Conservation (phyloP, 148 eudicot species). For the Polygonum aviculare region DNA sequence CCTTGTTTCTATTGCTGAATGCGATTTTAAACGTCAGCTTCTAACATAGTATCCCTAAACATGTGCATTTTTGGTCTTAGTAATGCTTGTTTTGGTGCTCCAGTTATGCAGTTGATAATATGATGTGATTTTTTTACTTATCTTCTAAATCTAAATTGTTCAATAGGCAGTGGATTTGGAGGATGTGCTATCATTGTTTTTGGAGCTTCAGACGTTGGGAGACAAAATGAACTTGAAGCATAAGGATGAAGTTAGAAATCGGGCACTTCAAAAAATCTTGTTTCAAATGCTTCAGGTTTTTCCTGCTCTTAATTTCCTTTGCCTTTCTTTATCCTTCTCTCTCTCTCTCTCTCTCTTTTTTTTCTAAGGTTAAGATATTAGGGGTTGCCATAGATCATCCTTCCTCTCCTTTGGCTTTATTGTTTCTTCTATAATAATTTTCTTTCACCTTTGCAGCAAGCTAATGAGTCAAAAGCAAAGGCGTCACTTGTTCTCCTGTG, state of each 20-base stretch:
- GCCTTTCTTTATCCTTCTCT: not conserved
- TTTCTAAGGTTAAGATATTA: no score
- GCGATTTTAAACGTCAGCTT: not conserved
- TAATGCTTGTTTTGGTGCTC: not conserved
- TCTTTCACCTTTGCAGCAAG: constrained; percentile 37
- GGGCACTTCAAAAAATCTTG: no score
- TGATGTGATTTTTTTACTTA: not conserved
- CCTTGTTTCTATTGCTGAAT: not conserved
- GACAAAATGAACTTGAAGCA: constrained; percentile 92
- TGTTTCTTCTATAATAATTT: not conserved
- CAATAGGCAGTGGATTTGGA: constrained; percentile 14
- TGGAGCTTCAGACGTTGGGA: constrained; percentile 93
- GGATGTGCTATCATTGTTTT: constrained; percentile 67
- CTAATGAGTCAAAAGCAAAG: constrained; percentile 82
- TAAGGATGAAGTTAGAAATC: no score
- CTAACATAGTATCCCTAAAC: not conserved
- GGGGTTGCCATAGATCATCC: no score
- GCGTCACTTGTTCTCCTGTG: constrained; percentile 62
- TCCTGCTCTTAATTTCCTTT: not conserved
- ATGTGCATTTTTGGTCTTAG: not conserved
- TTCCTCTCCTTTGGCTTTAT: not conserved
- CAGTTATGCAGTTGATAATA: not conserved
- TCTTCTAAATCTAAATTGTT: not conserved
- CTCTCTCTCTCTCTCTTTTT: no score
- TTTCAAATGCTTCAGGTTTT: constrained; percentile 49